Evolutionary conservation across 2,329 filamentous ascomycete species (phyloP).

Genomic region (Sporothrix pallida): DNA sequence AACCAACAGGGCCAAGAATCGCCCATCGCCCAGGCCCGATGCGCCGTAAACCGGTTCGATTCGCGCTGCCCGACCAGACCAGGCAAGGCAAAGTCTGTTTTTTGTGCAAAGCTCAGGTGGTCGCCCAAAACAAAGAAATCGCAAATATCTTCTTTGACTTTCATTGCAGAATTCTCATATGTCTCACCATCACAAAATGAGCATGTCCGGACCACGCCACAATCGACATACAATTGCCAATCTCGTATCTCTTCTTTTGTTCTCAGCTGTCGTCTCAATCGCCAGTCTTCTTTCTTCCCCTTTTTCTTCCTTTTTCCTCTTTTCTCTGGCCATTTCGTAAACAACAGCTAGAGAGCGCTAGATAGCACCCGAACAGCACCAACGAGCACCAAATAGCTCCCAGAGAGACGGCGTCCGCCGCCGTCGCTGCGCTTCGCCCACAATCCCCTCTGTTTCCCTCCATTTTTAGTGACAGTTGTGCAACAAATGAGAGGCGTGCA

Average conservation of each 20-base stretch:
- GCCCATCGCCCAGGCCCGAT: constrained; percentile 7
- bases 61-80: constrained; percentile 10
- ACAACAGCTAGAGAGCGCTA: neutral
- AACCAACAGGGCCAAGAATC: too few relatives aligned
- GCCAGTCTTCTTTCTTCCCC: neutral
- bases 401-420: constrained; percentile 7
- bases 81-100: neutral
- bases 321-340: neutral
- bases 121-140: neutral
- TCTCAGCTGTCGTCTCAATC: neutral
- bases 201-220: constrained; percentile 9
- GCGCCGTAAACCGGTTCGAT: constrained; percentile 13
- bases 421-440: neutral
- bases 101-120: neutral
- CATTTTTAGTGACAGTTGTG: neutral
- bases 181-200: neutral
- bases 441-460: neutral
- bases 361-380: too few relatives aligned
- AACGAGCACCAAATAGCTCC: neutral
- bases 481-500: neutral
- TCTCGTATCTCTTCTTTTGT: neutral
- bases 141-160: neutral
- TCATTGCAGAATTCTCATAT: neutral
- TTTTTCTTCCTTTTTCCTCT: neutral
- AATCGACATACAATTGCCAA: neutral